Evolutionary conservation across 441 rosid species (phyloP), one percentile per base, ranked within the genome.

Genomic region (Populus hybrid): DNA sequence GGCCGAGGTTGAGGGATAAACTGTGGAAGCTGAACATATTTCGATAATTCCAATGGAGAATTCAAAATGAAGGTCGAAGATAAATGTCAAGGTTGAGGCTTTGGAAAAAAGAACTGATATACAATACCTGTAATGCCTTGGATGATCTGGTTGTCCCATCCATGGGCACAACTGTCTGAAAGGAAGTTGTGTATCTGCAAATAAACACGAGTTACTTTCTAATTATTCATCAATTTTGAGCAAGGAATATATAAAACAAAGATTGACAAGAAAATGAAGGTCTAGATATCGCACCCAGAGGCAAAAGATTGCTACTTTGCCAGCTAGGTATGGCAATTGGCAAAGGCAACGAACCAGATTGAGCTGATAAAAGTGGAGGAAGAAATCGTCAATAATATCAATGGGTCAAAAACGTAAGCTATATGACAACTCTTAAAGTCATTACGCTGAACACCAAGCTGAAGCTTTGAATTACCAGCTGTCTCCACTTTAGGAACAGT

Each of bases 171-270:
- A 89, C 90, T 78, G 90, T 93, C 83, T 85, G 95, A 19, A 88
- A 67, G 76, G 95, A 84, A n/a, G 88, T 83, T 91, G 88, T 85
- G 81, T 89, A 94, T 75, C 98, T 92, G 92, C 73, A 42, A 46
- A 78, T 42, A 28, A 65, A 76, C 64, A 67, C 40, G 63, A 79
- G 12, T 21, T 23, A 34, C 38, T 46, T 36, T 8, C 63, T 6
- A 24, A 26, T 64, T 30, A 69, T 72, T 71, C 79, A 57, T 50
- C 69, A 67, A 66, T 73, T n/a, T 46, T 18, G 23, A 53, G 9
- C 67, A 28, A 46, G 61, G 12, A 72, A 12, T 30, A 70, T 14
- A 19, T 5, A 70, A 77, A 46, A 6, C 30, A 50, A 40, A n/a
- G 42, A 38, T 57, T 14, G 32, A 14, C 11, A 34, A 40, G 59